These are phyloP conservation scores for Sanguinoderma infundibulare DNA, from an alignment of 1,284 basidiomycete species.

Conservation along the genomic window DNA sequence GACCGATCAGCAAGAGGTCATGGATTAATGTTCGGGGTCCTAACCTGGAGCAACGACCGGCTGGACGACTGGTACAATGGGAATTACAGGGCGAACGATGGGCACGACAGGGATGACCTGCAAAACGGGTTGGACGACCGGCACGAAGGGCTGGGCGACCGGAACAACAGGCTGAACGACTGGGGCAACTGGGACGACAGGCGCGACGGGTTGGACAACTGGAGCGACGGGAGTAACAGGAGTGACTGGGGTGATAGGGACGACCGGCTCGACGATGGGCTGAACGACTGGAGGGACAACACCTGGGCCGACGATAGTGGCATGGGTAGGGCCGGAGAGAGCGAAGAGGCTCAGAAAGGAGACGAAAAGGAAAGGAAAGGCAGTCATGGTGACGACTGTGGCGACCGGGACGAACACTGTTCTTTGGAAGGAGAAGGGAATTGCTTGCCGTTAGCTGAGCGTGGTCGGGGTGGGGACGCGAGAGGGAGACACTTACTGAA, in stretches of 20 bases:
- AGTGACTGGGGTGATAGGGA: background rate
- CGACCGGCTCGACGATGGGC: slow-evolving; percentile 1
- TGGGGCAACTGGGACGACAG: background rate
- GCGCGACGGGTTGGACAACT: background rate
- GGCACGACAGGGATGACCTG: background rate
- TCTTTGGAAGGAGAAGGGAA: background rate
- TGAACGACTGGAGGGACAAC: background rate
- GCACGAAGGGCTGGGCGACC: background rate
- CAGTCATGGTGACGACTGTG: slow-evolving; percentile 1
- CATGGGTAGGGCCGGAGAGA: background rate
- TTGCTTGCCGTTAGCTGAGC: background rate
- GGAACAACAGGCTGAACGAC: background rate
- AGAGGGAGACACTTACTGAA: background rate
- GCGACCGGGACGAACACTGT: slow-evolving; percentile 1
- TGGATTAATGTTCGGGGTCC: background rate
- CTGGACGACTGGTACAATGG: background rate
- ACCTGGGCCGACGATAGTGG: background rate
- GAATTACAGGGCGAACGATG: background rate
- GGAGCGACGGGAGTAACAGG: background rate
- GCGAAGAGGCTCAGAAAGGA: background rate
- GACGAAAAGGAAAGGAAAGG: background rate
- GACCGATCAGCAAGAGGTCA: background rate
- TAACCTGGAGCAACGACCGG: background rate
- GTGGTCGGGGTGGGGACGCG: background rate
- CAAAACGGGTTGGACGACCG: background rate